A percentile compares a stretch with the other conserved stretches of the same genome.
Evolutionary conservation across 1,284 basidiomycete genomes (phyloP).

Genomic region (Trichosporon sp.): DNA sequence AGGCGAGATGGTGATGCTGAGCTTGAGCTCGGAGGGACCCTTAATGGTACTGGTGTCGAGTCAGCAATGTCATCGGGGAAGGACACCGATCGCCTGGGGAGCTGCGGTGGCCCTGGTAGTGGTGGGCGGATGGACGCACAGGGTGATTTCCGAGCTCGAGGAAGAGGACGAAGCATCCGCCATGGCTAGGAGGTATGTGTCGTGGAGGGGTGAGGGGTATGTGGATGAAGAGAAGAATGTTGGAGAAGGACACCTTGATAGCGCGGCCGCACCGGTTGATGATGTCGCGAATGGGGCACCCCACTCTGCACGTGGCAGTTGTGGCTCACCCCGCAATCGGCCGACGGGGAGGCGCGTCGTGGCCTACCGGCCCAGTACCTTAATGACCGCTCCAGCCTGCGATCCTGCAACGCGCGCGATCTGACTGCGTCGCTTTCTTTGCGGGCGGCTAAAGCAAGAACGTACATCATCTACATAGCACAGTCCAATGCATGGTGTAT

Average conservation of each 20-base stretch:
- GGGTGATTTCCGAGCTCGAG: conserved; percentile 26
- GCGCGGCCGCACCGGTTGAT: background rate
- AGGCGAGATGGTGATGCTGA: conserved; percentile 71
- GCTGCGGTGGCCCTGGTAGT: background rate
- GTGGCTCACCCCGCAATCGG: background rate
- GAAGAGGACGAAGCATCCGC: conserved; percentile 23
- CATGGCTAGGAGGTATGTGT: conserved; percentile 15
- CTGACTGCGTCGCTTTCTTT: background rate
- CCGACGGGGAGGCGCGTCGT: background rate
- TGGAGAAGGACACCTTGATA: background rate
- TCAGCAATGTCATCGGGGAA: background rate
- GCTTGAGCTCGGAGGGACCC: conserved; percentile 83
- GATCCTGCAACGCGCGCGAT: background rate
- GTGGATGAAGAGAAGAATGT: conserved; percentile 2
- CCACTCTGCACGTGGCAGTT: background rate
- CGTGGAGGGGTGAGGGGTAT: background rate
- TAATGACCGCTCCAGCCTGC: background rate
- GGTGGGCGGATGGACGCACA: conserved; percentile 17
- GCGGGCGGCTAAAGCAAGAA: background rate
- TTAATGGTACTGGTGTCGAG: conserved; percentile 45
- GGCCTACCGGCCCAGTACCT: background rate
- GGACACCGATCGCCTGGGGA: background rate
- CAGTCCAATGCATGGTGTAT: background rate
- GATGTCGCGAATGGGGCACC: conserved; percentile 2
- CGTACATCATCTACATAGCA: background rate